Evolutionary conservation across 352 stramenopile species (phyloP).

Genomic region (Halophytophthora polymorphica): DNA sequence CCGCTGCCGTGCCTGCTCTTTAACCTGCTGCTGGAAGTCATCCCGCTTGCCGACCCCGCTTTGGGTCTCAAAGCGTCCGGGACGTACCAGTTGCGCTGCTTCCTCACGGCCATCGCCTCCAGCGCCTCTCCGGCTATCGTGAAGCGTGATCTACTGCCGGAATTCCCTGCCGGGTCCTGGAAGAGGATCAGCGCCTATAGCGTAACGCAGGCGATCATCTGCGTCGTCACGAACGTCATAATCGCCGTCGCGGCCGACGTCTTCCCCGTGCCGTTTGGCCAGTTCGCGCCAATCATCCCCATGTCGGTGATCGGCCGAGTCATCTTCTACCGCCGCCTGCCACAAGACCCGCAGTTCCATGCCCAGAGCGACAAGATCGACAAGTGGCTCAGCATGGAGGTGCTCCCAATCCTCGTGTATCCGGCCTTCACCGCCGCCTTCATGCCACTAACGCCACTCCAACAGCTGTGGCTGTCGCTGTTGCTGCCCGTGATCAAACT

Average conservation of each 20-base stretch:
- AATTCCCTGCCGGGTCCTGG: constrained; percentile 15
- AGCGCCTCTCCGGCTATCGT: constrained; percentile 4
- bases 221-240: constrained; percentile 13
- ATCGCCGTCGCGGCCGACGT: constrained; percentile 8
- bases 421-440: constrained; percentile 27
- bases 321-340: constrained; percentile 4
- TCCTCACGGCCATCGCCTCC: constrained; percentile 6
- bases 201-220: constrained; percentile 8
- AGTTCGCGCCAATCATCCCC: constrained; percentile 10
- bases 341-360: constrained; percentile 2
- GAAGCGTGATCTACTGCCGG: constrained; percentile 17
- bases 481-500: constrained; percentile 28
- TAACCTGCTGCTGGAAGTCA: constrained; percentile 24
- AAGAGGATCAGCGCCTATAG: constrained; percentile 8
- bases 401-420: constrained; percentile 27
- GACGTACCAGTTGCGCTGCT: constrained; percentile 20
- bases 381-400: constrained; percentile 11
- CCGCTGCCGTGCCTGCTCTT: constrained; percentile 17
- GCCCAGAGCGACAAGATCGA: constrained; percentile 13
- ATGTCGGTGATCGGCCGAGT: constrained; percentile 7
- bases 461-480: constrained; percentile 27
- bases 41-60: constrained; percentile 15
- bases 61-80: constrained; percentile 7
- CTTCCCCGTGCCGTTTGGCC: constrained; percentile 34
- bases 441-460: constrained; percentile 10